These are phyloP conservation scores for Ceriops zippeliana DNA, from an alignment of 345 rosid species.

Conservation along the genomic window DNA sequence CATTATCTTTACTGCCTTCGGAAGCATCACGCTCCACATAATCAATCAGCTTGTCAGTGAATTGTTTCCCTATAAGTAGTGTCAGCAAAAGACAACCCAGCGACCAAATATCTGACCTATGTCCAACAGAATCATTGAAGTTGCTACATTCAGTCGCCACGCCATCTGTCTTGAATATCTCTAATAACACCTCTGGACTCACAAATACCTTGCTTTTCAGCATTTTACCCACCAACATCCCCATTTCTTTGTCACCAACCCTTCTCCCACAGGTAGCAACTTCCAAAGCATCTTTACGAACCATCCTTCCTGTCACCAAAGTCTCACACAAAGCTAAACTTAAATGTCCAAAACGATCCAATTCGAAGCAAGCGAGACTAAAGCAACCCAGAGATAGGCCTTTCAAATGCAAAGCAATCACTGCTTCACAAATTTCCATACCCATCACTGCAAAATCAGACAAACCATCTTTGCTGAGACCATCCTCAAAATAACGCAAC, in stretches of 20 bases:
- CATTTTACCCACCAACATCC: constrained; percentile 28
- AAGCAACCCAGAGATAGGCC: constrained; percentile 57
- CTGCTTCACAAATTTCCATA: constrained; percentile 72
- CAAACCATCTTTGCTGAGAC: constrained; percentile 30
- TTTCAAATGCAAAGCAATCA: constrained; percentile 49
- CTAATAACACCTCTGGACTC: constrained; percentile 63
- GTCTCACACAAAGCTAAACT: constrained; percentile 50
- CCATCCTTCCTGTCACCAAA: constrained; percentile 41
- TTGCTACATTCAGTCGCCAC: constrained; percentile 19
- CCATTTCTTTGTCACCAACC: constrained; percentile 31
- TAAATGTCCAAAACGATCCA: constrained; percentile 60
- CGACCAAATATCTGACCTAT: constrained; percentile 70
- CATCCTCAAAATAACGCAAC: constrained; percentile 20
- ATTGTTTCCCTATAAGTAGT: constrained; percentile 49
- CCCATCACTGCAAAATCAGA: constrained; percentile 52
- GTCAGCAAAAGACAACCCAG: constrained; percentile 56
- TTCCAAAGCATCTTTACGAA: constrained; percentile 21
- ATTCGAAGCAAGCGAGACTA: constrained; percentile 46
- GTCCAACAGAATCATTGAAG: constrained; percentile 28
- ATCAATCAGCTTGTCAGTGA: constrained; percentile 38
- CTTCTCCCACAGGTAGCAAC: constrained; percentile 27
- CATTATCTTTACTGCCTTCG: constrained; percentile 26
- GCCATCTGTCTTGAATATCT: constrained; percentile 40
- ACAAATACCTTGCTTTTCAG: constrained; percentile 38
- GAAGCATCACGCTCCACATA: constrained; percentile 21